Evolutionary conservation across 106 monocot genomes (phyloP).

Genomic region (Dactylorhiza incarnata): DNA sequence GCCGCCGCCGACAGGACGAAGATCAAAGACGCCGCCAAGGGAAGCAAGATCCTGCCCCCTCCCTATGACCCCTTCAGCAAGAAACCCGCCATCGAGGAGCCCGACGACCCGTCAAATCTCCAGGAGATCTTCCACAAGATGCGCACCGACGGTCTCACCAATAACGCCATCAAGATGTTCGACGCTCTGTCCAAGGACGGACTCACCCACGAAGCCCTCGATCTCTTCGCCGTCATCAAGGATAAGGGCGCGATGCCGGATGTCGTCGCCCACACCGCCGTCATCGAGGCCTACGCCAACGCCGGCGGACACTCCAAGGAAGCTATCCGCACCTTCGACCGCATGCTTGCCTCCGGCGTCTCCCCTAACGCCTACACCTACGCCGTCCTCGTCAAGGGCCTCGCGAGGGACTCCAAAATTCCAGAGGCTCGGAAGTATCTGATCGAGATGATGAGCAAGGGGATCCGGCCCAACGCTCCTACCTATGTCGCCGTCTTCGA

Average conservation of each 20-base stretch:
- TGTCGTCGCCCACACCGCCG: slow-evolving; percentile 97
- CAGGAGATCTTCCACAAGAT: slow-evolving; percentile 86
- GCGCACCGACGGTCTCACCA: slow-evolving; percentile 80
- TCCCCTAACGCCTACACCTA: slow-evolving; percentile 82
- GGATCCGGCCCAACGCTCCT: slow-evolving; percentile 59
- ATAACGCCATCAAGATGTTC: slow-evolving; percentile 95
- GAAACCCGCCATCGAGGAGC: slow-evolving; percentile 47
- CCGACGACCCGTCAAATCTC: slow-evolving; percentile 71
- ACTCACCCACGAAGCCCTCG: slow-evolving; percentile 88
- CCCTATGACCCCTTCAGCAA: slow-evolving; percentile 98
- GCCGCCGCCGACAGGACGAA: background rate
- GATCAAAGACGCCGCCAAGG: slow-evolving; percentile 4
- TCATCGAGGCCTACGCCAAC: slow-evolving; percentile 84
- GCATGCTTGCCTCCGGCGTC: slow-evolving; percentile 88
- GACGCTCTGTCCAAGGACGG: slow-evolving; percentile 93
- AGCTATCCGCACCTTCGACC: slow-evolving; percentile 54
- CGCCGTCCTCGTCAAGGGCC: slow-evolving; percentile 62
- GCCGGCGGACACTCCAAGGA: slow-evolving; percentile 78
- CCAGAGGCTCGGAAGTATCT: slow-evolving; percentile 52
- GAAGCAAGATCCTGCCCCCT: slow-evolving; percentile 40
- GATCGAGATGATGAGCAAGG: slow-evolving; percentile 71
- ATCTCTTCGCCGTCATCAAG: slow-evolving; percentile 77
- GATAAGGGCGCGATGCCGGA: slow-evolving; percentile 91
- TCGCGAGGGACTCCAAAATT: slow-evolving; percentile 56
- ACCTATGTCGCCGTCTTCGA: slow-evolving; percentile 66